phyloP scores from a whole-genome alignment of 805 yeast species.

The Geotrichum ghanense region DNA sequence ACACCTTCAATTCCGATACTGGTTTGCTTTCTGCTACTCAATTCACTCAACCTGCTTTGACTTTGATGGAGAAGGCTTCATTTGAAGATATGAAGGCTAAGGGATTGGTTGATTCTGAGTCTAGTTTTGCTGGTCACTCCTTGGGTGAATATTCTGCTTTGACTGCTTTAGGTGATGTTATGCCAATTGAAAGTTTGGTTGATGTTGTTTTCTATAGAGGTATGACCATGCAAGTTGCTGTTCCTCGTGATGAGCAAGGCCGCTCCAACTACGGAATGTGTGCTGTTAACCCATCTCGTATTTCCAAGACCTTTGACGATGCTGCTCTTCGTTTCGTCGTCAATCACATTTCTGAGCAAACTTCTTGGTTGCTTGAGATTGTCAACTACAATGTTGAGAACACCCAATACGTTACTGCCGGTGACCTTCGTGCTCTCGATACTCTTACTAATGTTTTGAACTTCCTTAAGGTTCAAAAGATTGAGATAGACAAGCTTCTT shows the following conservation, averaged over 20 bases:
- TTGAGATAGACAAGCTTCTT: conserved; percentile 81
- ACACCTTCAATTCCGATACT: conserved; percentile 82
- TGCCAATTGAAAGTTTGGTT: conserved; percentile 95
- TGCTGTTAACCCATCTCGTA: conserved; percentile 95
- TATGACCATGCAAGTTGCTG: conserved; percentile 99
- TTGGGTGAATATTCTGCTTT: conserved; percentile 98
- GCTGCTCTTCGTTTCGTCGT: conserved; percentile 92
- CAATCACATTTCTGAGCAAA: conserved; percentile 70
- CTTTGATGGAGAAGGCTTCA: conserved; percentile 98
- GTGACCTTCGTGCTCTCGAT: conserved; percentile 93
- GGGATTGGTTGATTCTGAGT: conserved; percentile 88
- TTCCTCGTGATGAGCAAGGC: conserved; percentile 90
- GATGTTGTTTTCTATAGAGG: conserved; percentile 99
- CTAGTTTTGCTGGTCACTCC: conserved; percentile 98
- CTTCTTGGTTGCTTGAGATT: conserved; percentile 92
- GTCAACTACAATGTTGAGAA: conserved; percentile 97
- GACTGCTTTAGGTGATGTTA: conserved; percentile 93
- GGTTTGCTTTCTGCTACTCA: conserved; percentile 97
- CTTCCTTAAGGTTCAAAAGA: conserved; percentile 86
- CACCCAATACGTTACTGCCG: conserved; percentile 97
- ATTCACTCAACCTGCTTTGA: conserved; percentile 98
- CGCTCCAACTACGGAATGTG: conserved; percentile 99
- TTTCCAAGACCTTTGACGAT: conserved; percentile 78
- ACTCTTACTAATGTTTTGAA: conserved; percentile 87
- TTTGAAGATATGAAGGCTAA: conserved; percentile 94